A percentile compares a stretch with the other conserved stretches of the same genome.
Conservation (phyloP, 2,329 filamentous ascomycete genomes). For the Sporothrix pseudoabietina region DNA sequence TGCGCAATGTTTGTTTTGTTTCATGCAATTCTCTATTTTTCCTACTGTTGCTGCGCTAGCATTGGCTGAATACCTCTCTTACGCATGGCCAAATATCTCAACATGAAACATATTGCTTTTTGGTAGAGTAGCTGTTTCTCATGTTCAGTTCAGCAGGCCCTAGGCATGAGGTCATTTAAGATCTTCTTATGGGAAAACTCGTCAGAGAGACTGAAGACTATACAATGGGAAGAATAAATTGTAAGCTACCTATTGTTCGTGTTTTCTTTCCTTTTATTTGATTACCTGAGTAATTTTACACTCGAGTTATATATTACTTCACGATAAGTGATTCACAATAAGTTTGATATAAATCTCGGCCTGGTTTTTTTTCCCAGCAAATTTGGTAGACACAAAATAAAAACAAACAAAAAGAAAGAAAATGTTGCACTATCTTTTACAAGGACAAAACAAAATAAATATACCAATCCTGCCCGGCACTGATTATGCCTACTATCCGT, state of each 20-base stretch:
- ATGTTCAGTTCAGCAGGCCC: not conserved
- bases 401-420: too few relatives aligned
- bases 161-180: not conserved
- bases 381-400: not conserved
- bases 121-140: not conserved
- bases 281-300: not conserved
- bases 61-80: not conserved
- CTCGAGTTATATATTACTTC: not conserved
- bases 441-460: not conserved
- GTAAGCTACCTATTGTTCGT: not conserved
- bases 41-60: not conserved
- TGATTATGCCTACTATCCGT: not conserved
- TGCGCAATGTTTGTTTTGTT: not conserved
- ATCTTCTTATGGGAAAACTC: not conserved
- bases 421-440: too few relatives aligned
- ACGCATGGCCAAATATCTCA: not conserved
- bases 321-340: not conserved
- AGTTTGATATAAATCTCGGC: not conserved
- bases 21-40: not conserved
- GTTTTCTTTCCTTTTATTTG: not conserved
- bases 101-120: constrained; percentile 11
- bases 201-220: too few relatives aligned
- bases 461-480: not conserved
- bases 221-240: not conserved
- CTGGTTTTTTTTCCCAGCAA: too few relatives aligned